These are phyloP conservation scores for Fusarium robinianum DNA, from an alignment of 2,329 filamentous ascomycete genomes.

Conservation along the genomic window DNA sequence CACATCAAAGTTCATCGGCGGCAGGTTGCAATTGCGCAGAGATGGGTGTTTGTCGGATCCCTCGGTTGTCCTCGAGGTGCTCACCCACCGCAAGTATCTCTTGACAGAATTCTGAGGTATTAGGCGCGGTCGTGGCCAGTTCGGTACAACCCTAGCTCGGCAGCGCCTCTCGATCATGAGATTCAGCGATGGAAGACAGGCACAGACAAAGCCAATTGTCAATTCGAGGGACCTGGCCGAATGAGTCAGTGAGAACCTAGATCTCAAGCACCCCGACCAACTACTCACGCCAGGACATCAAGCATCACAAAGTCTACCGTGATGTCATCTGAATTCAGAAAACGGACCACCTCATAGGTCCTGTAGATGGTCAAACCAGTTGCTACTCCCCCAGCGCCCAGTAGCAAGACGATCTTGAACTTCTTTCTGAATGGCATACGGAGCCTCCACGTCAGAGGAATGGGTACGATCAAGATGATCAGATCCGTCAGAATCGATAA, in stretches of 20 bases:
- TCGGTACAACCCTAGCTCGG: neutral
- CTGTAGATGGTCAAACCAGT: conserved; percentile 27
- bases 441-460: conserved; percentile 26
- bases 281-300: conserved; percentile 25
- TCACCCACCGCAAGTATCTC: conserved; percentile 21
- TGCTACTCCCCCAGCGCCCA: conserved; percentile 29
- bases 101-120: conserved; percentile 2
- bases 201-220: conserved; percentile 31
- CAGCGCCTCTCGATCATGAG: conserved; percentile 22
- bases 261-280: fast-evolving
- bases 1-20: conserved; percentile 27
- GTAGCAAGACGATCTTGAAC: conserved; percentile 28
- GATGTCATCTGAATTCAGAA: conserved; percentile 27
- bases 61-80: too few species aligned
- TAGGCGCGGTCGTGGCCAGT: conserved; percentile 7
- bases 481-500: conserved; percentile 27
- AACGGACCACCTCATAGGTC: conserved; percentile 9
- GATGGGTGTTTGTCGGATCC: too few species aligned
- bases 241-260: neutral
- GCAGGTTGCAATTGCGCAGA: conserved; percentile 5
- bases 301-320: conserved; percentile 26
- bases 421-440: conserved; percentile 22
- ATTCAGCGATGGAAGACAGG: conserved; percentile 29
- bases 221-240: conserved; percentile 18
- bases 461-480: conserved; percentile 23